Percentiles rank a stretch among this genome's conserved stretches.
phyloP scores from a whole-genome alignment of 2,329 filamentous ascomycete genomes.

The Aurifilum marmelostoma region DNA sequence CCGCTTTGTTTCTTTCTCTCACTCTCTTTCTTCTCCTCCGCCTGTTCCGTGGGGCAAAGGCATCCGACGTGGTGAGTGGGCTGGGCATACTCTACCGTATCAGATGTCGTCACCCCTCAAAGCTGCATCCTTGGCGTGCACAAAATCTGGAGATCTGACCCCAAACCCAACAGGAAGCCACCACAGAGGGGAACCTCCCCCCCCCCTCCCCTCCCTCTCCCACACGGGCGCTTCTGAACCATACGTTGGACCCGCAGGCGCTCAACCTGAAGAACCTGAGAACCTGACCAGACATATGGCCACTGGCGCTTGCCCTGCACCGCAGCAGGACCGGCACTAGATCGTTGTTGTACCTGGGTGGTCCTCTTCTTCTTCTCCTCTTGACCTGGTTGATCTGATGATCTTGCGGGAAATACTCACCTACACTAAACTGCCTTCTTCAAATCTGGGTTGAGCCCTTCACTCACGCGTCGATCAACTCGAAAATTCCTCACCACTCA shows the following conservation, averaged over 20 bases:
- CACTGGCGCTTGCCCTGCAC: constrained; percentile 6
- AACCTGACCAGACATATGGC: background rate
- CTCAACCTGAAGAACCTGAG: constrained; percentile 1
- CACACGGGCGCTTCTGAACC: constrained; percentile 9
- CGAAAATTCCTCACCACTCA: background rate
- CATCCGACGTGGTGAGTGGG: background rate
- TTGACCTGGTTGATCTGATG: background rate
- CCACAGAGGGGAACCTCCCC: background rate
- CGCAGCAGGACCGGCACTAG: too few species aligned
- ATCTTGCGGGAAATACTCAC: constrained; percentile 1
- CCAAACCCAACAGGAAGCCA: background rate
- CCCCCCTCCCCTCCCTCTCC: too few species aligned
- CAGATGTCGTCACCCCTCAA: background rate
- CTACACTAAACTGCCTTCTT: background rate
- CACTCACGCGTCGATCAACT: background rate
- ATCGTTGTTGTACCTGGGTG: background rate
- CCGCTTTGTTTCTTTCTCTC: background rate
- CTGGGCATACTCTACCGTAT: background rate
- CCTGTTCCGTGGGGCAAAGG: background rate
- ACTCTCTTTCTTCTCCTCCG: background rate
- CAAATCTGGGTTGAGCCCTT: constrained; percentile 2
- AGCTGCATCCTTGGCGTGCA: background rate
- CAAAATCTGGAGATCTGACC: background rate
- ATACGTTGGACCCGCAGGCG: constrained; percentile 8
- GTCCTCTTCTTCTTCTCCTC: background rate